Base-by-base conservation (phyloP, 257 asterid species). In the Solanum ahanhuiri region DNA sequence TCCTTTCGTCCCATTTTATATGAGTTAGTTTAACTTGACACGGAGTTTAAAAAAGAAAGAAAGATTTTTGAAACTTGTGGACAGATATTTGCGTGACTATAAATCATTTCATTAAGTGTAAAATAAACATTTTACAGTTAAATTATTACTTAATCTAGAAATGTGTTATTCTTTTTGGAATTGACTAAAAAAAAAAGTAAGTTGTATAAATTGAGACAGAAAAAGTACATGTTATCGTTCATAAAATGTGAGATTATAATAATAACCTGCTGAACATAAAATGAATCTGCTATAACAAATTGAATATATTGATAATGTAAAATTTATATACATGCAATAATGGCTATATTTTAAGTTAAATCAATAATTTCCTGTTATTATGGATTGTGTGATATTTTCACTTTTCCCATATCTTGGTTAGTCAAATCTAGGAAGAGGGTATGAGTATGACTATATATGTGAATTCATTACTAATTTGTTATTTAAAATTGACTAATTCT, bases 151-250 rank as follows among this genome's bases (percentile, higher is more conserved):
- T 48, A 48, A 48, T 48, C 0, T 48, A 48, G 0, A 48, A 48
- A 48, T 48, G 3, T 48, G 0, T 48, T 0, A 48, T 48, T 48
- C 2, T 45, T 48, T 48, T 48, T 48, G 1, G 0, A 0, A 15
- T 2, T 2, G 22, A 48, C 6, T 48, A 48, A 48, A 48, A 48
- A 5, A 2, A 0, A 48, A 48, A 48, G 8, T 48, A 48, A 48
- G 1, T 48, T 1, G 0, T 48, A 15, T 48, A 48, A 15, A 48
- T 0, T 48, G 3, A 1, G 1, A 48, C 22, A 2, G 3, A 48
- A 2, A 15, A 48, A 15, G 3, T 37, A n/a, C 57, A n/a, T 39
- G n/a, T 12, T n/a, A 23, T 3, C 60, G 2, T n/a, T 14, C 57
- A 73, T 35, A 5, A 73, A 73, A 22, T 2, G 5, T 73, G 54